These are phyloP conservation scores for Triangularia setosa DNA, from an alignment of 2,329 filamentous ascomycete genomes.

Conservation along the genomic window DNA sequence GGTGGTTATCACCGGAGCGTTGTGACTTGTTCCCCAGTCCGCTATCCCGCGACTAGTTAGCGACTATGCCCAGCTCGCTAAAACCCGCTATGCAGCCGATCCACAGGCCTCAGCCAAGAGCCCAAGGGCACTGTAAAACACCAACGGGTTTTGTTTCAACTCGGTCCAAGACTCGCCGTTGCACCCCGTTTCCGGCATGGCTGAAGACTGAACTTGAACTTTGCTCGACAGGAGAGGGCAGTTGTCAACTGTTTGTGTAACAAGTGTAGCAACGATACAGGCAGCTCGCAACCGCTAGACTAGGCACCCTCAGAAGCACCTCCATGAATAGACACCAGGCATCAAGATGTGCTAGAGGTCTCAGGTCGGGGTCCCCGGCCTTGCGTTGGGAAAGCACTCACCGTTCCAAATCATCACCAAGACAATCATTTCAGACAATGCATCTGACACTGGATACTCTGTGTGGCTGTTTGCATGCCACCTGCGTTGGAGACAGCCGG, in stretches of 20 bases:
- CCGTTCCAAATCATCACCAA: background rate
- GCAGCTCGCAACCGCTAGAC: background rate
- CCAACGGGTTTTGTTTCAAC: too few relatives aligned
- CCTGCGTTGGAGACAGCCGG: background rate
- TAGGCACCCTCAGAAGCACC: background rate
- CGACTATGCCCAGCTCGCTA: background rate
- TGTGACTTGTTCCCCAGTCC: background rate
- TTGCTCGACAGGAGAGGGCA: too few relatives aligned
- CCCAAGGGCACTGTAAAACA: background rate
- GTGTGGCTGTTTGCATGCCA: background rate
- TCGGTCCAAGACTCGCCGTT: background rate
- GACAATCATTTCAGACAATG: background rate
- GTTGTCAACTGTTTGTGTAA: too few relatives aligned
- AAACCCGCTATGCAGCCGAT: background rate
- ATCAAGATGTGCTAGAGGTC: background rate
- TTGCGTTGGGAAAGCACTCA: background rate
- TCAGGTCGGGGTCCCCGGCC: background rate
- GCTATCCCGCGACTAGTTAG: background rate
- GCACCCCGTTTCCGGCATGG: background rate
- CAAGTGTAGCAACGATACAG: too few relatives aligned
- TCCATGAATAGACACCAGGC: conserved; percentile 1
- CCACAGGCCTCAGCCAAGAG: background rate
- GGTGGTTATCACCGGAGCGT: background rate
- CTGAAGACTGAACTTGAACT: background rate
- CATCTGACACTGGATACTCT: background rate